These are phyloP conservation scores for Solanum lycopersicoides DNA, from an alignment of 257 asterid genomes.

Conservation along the genomic window DNA sequence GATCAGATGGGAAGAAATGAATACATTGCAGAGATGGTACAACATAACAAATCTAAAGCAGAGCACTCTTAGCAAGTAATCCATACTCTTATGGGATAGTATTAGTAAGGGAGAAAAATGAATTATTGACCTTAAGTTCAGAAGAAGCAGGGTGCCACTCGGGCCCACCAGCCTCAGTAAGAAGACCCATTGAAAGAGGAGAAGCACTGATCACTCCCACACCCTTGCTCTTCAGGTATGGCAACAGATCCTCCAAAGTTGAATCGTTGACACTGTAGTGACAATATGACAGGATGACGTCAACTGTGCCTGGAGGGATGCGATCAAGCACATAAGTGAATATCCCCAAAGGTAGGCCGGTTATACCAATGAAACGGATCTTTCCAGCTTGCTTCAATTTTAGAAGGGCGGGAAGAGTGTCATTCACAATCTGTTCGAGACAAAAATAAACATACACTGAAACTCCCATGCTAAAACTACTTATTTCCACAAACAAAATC, in stretches of 20 bases:
- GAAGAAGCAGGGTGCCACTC: conserved; percentile 97
- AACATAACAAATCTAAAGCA: neutral
- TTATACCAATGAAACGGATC: conserved; percentile 79
- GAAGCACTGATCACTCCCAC: conserved; percentile 93
- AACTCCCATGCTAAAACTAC: neutral
- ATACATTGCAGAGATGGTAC: neutral
- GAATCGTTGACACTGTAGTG: conserved; percentile 78
- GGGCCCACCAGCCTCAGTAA: conserved; percentile 85
- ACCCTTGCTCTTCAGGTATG: conserved; percentile 92
- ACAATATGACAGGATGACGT: conserved; percentile 87
- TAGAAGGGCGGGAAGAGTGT: conserved; percentile 87
- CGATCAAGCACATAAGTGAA: conserved; percentile 77
- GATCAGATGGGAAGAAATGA: neutral
- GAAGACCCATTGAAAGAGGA: conserved; percentile 96
- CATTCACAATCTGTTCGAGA: conserved; percentile 66
- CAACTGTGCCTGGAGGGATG: conserved; percentile 75
- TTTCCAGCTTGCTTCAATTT: conserved; percentile 78
- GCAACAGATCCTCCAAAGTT: conserved; percentile 58
- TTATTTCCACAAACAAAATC: neutral
- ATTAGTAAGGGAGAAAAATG: neutral
- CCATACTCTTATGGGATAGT: neutral
- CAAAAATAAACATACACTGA: conserved; percentile 9
- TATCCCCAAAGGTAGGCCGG: conserved; percentile 80
- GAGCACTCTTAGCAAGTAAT: neutral
- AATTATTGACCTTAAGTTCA: conserved; percentile 58